Conservation (phyloP, 208 protist species). For the Trypanosoma boissoni region DNA sequence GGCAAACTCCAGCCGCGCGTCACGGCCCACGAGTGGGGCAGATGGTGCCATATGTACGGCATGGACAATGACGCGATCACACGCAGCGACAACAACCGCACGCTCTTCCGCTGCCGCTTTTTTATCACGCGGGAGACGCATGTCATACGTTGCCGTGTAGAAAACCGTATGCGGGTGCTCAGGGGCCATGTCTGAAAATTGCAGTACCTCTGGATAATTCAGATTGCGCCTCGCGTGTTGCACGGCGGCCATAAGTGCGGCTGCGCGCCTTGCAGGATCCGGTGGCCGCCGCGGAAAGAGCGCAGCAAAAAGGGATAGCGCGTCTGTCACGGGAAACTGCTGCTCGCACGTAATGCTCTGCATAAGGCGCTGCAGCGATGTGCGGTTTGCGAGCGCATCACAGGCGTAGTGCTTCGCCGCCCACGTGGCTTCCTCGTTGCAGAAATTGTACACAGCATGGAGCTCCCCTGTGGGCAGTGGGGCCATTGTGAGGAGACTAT, state of each 20-base stretch:
- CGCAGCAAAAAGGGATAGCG: neutral
- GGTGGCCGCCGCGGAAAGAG: conserved; percentile 1
- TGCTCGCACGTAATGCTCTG: neutral
- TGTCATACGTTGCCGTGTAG: neutral
- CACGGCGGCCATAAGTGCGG: conserved; percentile 1
- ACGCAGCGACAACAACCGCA: neutral
- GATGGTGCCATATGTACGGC: neutral
- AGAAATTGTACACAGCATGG: neutral
- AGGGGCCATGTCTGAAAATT: neutral
- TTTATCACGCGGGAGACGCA: neutral
- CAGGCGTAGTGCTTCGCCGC: neutral
- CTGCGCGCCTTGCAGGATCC: too few relatives aligned
- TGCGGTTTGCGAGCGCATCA: neutral
- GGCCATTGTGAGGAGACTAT: neutral
- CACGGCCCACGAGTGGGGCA: conserved; percentile 7
- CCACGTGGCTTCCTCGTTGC: neutral
- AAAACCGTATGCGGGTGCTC: neutral
- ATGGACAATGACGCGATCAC: conserved; percentile 1
- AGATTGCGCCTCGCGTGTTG: neutral
- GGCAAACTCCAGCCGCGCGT: conserved; percentile 1
- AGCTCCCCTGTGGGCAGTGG: neutral
- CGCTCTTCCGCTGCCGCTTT: neutral
- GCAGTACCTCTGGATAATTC: neutral
- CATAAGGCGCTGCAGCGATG: neutral
- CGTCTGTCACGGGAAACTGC: neutral